These are phyloP conservation scores for Cichorium intybus DNA, from an alignment of 140 eudicot species.

Conservation along the genomic window DNA sequence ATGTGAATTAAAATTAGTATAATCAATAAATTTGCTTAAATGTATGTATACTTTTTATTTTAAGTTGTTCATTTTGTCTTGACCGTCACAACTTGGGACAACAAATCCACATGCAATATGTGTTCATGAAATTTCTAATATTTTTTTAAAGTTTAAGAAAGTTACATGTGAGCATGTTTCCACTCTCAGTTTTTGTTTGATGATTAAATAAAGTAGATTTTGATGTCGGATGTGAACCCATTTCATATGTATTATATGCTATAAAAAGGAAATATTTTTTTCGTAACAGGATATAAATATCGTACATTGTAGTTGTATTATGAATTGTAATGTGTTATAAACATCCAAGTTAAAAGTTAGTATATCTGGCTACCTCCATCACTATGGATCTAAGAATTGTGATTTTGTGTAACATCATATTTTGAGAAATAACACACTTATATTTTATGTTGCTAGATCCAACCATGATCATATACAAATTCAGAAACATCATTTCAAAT, in stretches of 20 bases:
- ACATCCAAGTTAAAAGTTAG: neutral
- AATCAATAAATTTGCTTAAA: neutral
- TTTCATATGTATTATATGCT: constrained; percentile 5
- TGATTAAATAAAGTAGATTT: constrained; percentile 9
- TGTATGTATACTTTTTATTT: neutral
- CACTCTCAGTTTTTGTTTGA: constrained; percentile 20
- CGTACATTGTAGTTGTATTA: neutral
- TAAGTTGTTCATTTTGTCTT: constrained; percentile 34
- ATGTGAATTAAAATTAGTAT: neutral
- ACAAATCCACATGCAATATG: constrained; percentile 35
- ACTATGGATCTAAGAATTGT: neutral
- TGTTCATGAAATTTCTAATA: constrained; percentile 19
- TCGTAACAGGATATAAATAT: neutral
- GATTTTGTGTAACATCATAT: neutral
- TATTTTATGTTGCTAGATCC: neutral
- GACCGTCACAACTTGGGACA: constrained; percentile 33
- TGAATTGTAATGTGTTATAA: neutral
- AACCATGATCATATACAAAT: neutral
- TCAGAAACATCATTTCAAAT: no score
- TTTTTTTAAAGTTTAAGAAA: constrained; percentile 7
- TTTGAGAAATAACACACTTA: neutral
- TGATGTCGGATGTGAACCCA: constrained; percentile 26
- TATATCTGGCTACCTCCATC: neutral
- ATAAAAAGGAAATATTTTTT: neutral
- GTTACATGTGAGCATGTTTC: constrained; percentile 42